Evolutionary conservation across 2,329 filamentous ascomycete genomes (phyloP), one percentile per base, ranked within the genome.

Genomic region (Monilinia laxa): DNA sequence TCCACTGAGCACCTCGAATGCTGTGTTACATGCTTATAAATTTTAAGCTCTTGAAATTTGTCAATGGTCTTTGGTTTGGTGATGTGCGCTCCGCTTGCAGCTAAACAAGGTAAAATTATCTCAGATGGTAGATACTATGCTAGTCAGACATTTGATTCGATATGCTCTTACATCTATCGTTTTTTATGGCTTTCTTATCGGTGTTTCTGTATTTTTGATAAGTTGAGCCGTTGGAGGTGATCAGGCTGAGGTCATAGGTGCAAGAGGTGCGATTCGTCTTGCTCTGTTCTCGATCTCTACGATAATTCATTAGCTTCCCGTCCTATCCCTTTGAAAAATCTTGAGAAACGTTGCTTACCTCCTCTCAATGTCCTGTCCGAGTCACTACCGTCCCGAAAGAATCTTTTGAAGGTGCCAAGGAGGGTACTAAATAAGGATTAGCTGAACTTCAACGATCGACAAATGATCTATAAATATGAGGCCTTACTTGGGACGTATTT

Each of bases 201-300:
- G 55, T 58, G 18, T 35, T 31, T 23, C 5, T 7, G 1, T 49
- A 23, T 28, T 20, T 35, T 16, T 47, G 25, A n/a, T 25, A 7
- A 12, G 42, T 4, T 51, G 23, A 14, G 7, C 2, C 18, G 6
- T 35, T 18, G 3, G 2, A 35, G 14, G 9, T 31, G 25, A 49
- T 59, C 5, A 35, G n/a, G 20, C 11, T 28, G 6, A 14, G 20
- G 20, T 59, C 20, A 49, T 35, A 5, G 20, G 18, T 23, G 51
- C 62, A 12, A 31, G 9, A 11, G 56, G 40, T 31, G 23, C 20
- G 7, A 35, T 16, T 35, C 23, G 20, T 4, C 20, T 38, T 23
- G 49, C 40, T 42, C 62, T 55, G 18, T 31, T 25, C 38, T 64
- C 62, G 20, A 64, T 64, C 16, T 64, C 62, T 64, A 38, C 12